Evolutionary conservation across 352 stramenopile species (phyloP), one percentile per base, ranked within the genome.

Genomic region (Phytophthora ramorum): DNA sequence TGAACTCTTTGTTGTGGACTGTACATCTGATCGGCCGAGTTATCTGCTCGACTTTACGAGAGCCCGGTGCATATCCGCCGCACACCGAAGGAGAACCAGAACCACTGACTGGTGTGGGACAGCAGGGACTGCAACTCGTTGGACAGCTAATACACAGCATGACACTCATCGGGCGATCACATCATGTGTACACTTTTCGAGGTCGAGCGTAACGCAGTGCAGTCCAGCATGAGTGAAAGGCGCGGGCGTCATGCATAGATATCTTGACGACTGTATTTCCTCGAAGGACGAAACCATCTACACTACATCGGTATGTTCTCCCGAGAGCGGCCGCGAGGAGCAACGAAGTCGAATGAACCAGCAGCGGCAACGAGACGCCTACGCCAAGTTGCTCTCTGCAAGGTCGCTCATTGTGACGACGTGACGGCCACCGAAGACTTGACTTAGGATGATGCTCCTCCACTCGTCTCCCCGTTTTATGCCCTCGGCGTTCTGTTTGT

Each of bases 251-350:
- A 24, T 24, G 41, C 41, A 67, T 75, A 71, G 66, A 75, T 75
- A 75, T 61, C 35, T 20, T 60, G 43, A 52, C 24, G 47, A 66
- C 45, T 69, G 55, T 71, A 75, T 75, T 75, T 58, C 22, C 54
- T 60, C 19, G 17, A 48, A 50, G 41, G 41, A 46, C 43, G 59
- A 58, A 61, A 20, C 44, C 47, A 64, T 53, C 50, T 71, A 75
- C 26, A 60, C 56, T 75, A 34, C 28, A 71, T 64, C 55, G 54
- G 60, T 64, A 53, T 51, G 45, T 67, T 67, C 60, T 52, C 44
- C 28, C 12, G 58, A 56, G 49, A 66, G 48, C 19, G 13, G 20
- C 32, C 9, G 28, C 9, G 47, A 46, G 32, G 30, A 60, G 22
- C 30, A 44, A n/a, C 38, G 47, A 24, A 41, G 44, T 22, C 13